A percentile compares a stretch with the other conserved stretches of the same genome.
These are phyloP conservation scores for Pelargonium fulgidum DNA, from an alignment of 441 rosid genomes.

Conservation along the genomic window DNA sequence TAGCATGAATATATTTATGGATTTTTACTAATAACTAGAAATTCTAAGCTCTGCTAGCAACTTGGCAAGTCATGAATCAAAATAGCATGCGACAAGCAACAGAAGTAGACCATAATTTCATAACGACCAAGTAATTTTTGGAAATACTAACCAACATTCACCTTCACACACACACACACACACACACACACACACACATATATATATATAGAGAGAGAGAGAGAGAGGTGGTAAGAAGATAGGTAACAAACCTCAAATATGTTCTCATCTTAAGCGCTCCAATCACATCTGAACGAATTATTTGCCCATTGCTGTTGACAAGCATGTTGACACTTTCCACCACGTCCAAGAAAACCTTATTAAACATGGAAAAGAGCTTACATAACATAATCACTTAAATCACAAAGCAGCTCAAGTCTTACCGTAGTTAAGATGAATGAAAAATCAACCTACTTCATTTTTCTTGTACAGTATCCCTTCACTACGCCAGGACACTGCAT, in stretches of 20 bases:
- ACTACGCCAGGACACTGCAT: constrained; percentile 98
- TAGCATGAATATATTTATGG: background rate
- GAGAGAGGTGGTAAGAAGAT: background rate
- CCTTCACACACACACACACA: background rate
- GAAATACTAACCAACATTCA: background rate
- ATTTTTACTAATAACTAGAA: constrained; percentile 1
- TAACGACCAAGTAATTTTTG: background rate
- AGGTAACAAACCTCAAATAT: constrained; percentile 59
- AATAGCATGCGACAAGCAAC: background rate
- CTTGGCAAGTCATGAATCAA: background rate
- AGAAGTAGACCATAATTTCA: background rate
- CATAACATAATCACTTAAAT: constrained; percentile 18
- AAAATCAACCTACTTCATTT: constrained; percentile 58
- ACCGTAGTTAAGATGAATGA: constrained; percentile 13
- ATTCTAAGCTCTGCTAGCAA: background rate
- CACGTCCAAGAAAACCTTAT: constrained; percentile 91
- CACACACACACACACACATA: no score
- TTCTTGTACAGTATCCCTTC: constrained; percentile 90
- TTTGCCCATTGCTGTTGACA: constrained; percentile 94
- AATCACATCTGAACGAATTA: constrained; percentile 90
- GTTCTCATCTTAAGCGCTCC: constrained; percentile 99
- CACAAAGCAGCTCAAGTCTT: constrained; percentile 11
- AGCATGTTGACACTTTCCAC: constrained; percentile 94
- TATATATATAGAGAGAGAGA: no score
- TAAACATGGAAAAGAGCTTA: constrained; percentile 9